phyloP scores from a whole-genome alignment of 345 rosid species.

The Eucalyptus microcorys region DNA sequence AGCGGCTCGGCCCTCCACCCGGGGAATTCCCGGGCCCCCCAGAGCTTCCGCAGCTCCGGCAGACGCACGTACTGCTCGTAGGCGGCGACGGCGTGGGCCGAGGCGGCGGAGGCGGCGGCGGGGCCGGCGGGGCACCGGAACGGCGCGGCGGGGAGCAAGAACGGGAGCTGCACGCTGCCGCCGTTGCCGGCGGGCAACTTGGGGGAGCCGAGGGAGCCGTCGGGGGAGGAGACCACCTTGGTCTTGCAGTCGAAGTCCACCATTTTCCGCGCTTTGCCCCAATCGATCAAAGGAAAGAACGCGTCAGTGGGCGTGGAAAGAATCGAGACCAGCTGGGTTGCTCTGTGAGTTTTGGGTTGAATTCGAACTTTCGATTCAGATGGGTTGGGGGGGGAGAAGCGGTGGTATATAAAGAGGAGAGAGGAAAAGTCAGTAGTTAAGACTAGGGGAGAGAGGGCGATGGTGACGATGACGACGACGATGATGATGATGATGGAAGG shows the following conservation, averaged over 20 bases:
- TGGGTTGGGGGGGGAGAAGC: background rate
- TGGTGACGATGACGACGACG: background rate
- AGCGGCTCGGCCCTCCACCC: conserved; percentile 53
- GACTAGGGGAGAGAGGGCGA: too few relatives aligned
- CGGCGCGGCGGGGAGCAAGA: conserved; percentile 25
- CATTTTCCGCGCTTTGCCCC: conserved; percentile 9
- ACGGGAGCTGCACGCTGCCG: conserved; percentile 10
- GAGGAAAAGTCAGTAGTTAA: background rate
- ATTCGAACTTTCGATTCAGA: background rate
- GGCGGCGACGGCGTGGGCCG: conserved; percentile 45
- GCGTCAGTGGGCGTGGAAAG: background rate
- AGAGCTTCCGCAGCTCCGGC: conserved; percentile 47
- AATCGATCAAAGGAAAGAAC: background rate
- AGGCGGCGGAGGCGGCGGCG: conserved; percentile 4
- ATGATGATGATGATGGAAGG: background rate
- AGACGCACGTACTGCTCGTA: conserved; percentile 78
- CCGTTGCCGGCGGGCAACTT: conserved; percentile 1
- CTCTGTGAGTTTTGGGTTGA: background rate
- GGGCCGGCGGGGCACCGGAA: conserved; percentile 12
- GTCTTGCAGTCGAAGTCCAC: conserved; percentile 54
- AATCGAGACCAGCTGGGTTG: background rate
- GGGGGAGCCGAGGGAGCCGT: conserved; percentile 15
- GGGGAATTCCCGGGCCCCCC: conserved; percentile 38
- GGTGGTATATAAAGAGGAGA: background rate
- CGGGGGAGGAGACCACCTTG: conserved; percentile 37